Evolutionary conservation across 768 basidiomycete genomes (phyloP), one percentile per base, ranked within the genome.

Genomic region (Tubosaeta brunneosetosa): DNA sequence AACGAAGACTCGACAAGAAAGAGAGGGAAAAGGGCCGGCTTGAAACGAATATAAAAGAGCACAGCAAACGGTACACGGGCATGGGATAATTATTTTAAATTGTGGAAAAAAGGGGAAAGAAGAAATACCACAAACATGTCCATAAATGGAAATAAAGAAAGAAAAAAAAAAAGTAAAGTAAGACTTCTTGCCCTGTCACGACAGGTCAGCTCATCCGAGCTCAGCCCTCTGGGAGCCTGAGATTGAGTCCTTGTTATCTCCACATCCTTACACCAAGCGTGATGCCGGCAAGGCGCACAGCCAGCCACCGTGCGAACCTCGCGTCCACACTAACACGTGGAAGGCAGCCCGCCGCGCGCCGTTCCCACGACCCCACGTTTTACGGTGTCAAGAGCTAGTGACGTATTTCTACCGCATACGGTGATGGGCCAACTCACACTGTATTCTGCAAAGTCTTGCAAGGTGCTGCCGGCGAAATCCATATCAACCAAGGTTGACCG

Each of bases 361-460:
- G 6, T 52, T 66, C 74, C 71, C 71, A 73, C 71, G 72, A 59
- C 63, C 63, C 73, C 71, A 73, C 73, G 71, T 73, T 74, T 72
- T 63, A 60, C 73, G 61, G 57, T 53, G 71, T 63, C 62, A 47
- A 69, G 50, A 53, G 50, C 29, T 32, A 56, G 58, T 71, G 62
- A 66, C 61, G 69, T 69, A 64, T 56, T 53, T 42, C 17, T n/a
- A 40, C 47, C 26, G 13, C 13, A 40, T 34, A 33, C 38, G 37
- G 44, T 37, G 34, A 17, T 13, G 55, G 3, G 22, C 38, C 38
- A 12, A 68, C 67, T 68, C 60, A 64, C 66, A 49, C 48, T 65
- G 41, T 47, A 32, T 22, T 29, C 47, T 53, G 46, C 44, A 17
- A 16, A 29, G 26, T 34, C 19, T 12, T 11, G 22, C 33, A 34